A percentile compares a stretch with the other conserved stretches of the same genome.
Evolutionary conservation across 1,284 basidiomycete genomes (phyloP).

Genomic region (Lentinula novae-zelandiae): DNA sequence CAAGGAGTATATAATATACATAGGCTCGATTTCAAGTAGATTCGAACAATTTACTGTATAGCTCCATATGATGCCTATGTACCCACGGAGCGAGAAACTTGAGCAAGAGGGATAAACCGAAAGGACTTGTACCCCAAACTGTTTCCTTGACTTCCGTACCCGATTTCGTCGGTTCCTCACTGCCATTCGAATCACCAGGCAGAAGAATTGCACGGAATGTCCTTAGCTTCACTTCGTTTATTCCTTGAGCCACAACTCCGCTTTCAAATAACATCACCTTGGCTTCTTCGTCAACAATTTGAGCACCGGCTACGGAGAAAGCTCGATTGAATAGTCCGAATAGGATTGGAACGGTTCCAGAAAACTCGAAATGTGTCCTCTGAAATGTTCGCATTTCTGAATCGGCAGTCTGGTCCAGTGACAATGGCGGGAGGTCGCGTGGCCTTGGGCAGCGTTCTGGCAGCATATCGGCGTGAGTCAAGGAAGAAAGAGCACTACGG

Average conservation of each 20-base stretch:
- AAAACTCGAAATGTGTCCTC: not conserved
- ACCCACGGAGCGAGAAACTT: not conserved
- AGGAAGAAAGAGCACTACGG: not conserved
- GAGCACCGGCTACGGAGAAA: not conserved
- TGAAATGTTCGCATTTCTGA: not conserved
- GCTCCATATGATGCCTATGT: not conserved
- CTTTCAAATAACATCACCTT: slow-evolving; percentile 2
- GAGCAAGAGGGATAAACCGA: not conserved
- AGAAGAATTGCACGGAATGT: not conserved
- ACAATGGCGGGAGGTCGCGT: not conserved
- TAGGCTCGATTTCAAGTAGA: too few relatives aligned
- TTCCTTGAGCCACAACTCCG: not conserved
- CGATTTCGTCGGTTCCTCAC: not conserved
- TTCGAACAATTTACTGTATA: not conserved
- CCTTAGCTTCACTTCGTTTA: not conserved
- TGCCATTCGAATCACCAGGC: too few relatives aligned
- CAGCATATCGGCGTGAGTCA: not conserved
- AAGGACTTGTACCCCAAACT: not conserved
- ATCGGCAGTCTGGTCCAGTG: not conserved
- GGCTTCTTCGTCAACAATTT: not conserved
- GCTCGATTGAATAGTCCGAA: not conserved
- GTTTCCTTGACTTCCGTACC: not conserved
- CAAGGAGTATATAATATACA: too few relatives aligned
- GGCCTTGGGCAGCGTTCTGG: not conserved
- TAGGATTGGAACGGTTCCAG: not conserved